Conservation (phyloP, 768 basidiomycete species). For the Chlorophyllum brunneum region DNA sequence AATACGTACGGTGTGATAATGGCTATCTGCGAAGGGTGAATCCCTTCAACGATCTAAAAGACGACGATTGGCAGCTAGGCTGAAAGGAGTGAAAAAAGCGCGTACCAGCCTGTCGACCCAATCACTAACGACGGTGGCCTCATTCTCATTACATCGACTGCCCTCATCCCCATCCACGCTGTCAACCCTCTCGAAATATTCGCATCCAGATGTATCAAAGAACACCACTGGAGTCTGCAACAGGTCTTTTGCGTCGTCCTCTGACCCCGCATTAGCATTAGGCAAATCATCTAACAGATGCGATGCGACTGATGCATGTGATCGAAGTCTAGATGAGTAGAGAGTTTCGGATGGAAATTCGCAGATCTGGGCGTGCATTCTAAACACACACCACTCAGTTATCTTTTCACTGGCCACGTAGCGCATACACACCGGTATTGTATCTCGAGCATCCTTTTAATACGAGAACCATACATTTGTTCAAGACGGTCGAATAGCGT, state of each 20-base stretch:
- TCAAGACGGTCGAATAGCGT: constrained; percentile 94
- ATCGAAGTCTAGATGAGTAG: constrained; percentile 67
- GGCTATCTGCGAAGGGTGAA: constrained; percentile 72
- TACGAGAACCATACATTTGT: constrained; percentile 74
- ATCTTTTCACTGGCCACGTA: not conserved
- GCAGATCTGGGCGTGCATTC: constrained; percentile 88
- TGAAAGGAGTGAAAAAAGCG: not conserved
- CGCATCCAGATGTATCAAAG: constrained; percentile 92
- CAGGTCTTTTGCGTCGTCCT: constrained; percentile 70
- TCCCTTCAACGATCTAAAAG: constrained; percentile 52
- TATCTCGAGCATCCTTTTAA: constrained; percentile 84
- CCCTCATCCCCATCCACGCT: constrained; percentile 72
- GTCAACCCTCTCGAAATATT: constrained; percentile 84
- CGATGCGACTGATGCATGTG: constrained; percentile 65
- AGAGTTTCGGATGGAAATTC: constrained; percentile 81
- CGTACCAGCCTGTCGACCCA: constrained; percentile 80
- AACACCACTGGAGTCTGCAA: constrained; percentile 82
- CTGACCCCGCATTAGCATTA: constrained; percentile 42
- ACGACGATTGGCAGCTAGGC: not conserved
- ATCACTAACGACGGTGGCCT: constrained; percentile 77
- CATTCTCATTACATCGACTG: constrained; percentile 92
- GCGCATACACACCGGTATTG: constrained; percentile 73
- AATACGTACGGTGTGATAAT: constrained; percentile 75
- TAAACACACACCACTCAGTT: constrained; percentile 22
- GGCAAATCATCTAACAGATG: constrained; percentile 74